Evolutionary conservation across 2,329 filamentous ascomycete genomes (phyloP).

Genomic region (Ramichloridium luteum): DNA sequence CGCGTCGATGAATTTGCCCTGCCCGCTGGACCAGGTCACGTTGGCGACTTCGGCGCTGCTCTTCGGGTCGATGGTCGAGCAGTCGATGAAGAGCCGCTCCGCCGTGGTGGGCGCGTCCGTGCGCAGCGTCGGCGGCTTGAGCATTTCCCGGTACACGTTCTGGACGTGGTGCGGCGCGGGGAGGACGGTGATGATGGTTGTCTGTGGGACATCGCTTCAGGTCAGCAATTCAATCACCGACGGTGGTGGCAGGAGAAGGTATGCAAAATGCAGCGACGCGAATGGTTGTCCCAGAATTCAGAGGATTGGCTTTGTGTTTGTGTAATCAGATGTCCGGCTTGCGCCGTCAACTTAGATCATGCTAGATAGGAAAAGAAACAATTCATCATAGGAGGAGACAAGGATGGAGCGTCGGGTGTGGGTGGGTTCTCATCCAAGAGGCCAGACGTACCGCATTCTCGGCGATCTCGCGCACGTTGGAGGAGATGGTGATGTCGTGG

Average conservation of each 20-base stretch:
- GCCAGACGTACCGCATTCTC: slow-evolving; percentile 51
- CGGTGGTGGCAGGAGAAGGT: no score
- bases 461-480: slow-evolving; percentile 48
- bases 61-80: slow-evolving; percentile 86
- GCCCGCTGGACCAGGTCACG: slow-evolving; percentile 51
- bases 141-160: slow-evolving; percentile 65
- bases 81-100: slow-evolving; percentile 79
- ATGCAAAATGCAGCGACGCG: no score
- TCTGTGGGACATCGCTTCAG: slow-evolving; percentile 45
- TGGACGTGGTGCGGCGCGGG: slow-evolving; percentile 83
- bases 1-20: slow-evolving; percentile 78
- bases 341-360: slow-evolving; percentile 65
- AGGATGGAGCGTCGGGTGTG: neutral
- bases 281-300: no score
- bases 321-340: slow-evolving; percentile 49
- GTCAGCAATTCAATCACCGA: no score
- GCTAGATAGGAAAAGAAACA: slow-evolving; percentile 34
- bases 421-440: no score
- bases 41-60: slow-evolving; percentile 69
- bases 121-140: slow-evolving; percentile 46
- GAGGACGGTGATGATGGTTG: slow-evolving; percentile 75
- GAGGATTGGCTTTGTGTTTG: slow-evolving; percentile 60
- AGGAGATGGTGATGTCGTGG: slow-evolving; percentile 42
- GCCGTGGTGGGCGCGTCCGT: slow-evolving; percentile 33
- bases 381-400: slow-evolving; percentile 33